Base-by-base conservation (phyloP, 192 early-diverging fungal species). In the Spinellus fusiger region DNA sequence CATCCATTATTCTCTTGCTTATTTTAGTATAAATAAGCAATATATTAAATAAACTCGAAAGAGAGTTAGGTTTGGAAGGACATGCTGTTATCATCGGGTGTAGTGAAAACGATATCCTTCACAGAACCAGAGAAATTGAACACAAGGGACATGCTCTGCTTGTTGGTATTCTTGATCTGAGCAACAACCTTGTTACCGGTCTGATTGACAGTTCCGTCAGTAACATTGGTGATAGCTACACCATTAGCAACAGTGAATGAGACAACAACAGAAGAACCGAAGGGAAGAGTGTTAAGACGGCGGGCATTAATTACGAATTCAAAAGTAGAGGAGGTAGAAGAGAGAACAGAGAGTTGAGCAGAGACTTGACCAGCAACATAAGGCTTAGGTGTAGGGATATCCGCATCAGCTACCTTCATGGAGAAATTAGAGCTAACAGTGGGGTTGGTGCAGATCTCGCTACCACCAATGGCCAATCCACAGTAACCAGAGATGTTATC, bases 401-500 rank as follows among this genome's bases (percentile, higher is more conserved):
- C 56, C n/a, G 18, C 40, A 59, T 18, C 28, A 0, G 8, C n/a
- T n/a, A 25, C 49, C 40, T 12, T 44, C 25, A 29, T 54, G 32
- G 23, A n/a, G n/a, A n/a, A n/a, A n/a, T n/a, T n/a, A n/a, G n/a
- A n/a, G 56, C 20, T 27, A 13, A 18, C 49, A 46, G 22, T 22
- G 32, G 37, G 20, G 34, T 18, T 23, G 8, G 65, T 27, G 44
- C 58, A 60, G 4, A 20, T 61, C n/a, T n/a, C n/a, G 26, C 26
- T 15, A 3, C 25, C 23, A 5, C 51, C 44, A 33, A 34, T 37
- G 27, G 51, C 16, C 65, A 65, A 26, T 25, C 61, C 64, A 71
- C 56, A 44, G 65, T 71, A 78, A 1, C 78, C 63, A 2, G 72
- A 67, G 10, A 71, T 64, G 23, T 69, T 66, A 40, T 76, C 62